Evolutionary conservation across 2,329 filamentous ascomycete species (phyloP).

Genomic region (Aspergillus transmontanensis): DNA sequence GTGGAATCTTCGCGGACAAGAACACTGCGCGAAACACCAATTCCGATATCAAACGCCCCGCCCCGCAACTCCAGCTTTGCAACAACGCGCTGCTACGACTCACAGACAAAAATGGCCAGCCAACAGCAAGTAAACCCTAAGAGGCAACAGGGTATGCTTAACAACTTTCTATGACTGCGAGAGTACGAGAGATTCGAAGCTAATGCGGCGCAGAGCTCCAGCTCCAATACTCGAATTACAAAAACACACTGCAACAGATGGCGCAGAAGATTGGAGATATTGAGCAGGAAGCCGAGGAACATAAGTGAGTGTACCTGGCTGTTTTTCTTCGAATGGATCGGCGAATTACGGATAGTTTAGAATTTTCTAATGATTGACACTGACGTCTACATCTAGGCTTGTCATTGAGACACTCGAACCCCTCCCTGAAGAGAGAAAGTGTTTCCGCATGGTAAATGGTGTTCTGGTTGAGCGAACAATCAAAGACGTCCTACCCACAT

Average conservation of each 20-base stretch:
- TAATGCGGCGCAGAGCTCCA: conserved; percentile 48
- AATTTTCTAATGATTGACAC: conserved; percentile 14
- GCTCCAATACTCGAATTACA: conserved; percentile 57
- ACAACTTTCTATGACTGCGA: background rate
- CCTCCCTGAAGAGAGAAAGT: conserved; percentile 83
- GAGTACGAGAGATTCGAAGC: background rate
- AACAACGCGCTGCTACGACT: conserved; percentile 18
- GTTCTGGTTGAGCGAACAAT: conserved; percentile 94
- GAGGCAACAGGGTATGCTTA: conserved; percentile 50
- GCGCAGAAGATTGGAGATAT: conserved; percentile 97
- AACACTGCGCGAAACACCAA: conserved; percentile 9
- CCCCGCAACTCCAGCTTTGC: conserved; percentile 36
- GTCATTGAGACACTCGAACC: conserved; percentile 90
- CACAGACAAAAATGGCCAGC: conserved; percentile 38
- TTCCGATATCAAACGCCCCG: conserved; percentile 32
- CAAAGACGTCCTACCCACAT: conserved; percentile 83
- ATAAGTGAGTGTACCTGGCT: conserved; percentile 71
- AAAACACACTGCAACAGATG: conserved; percentile 80
- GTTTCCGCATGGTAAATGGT: conserved; percentile 98
- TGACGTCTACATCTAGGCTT: conserved; percentile 60
- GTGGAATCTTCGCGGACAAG: background rate
- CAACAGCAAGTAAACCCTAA: conserved; percentile 44
- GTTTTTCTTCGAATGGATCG: no score
- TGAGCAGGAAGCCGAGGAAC: conserved; percentile 95
- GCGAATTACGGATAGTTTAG: background rate